phyloP scores from a whole-genome alignment of 2,329 filamentous ascomycete species.

The Scedosporium aurantiacum region DNA sequence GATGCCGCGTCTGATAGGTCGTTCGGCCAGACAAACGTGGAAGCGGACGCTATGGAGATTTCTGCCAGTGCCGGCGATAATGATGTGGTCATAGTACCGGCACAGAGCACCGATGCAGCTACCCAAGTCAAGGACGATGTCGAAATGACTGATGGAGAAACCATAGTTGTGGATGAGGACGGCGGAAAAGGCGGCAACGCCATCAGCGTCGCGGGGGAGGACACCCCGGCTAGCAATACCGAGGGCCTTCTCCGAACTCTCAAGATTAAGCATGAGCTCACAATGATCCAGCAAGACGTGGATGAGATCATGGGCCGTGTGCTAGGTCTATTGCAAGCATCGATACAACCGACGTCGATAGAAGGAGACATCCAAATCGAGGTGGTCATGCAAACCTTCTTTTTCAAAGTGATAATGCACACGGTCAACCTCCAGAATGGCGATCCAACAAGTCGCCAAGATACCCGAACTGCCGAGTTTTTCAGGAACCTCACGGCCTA shows the following conservation, averaged over 20 bases:
- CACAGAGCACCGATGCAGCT: background rate
- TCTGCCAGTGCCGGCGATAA: conserved; percentile 2
- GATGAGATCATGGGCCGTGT: conserved; percentile 92
- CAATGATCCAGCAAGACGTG: conserved; percentile 68
- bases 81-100: background rate
- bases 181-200: background rate
- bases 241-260: conserved; percentile 33
- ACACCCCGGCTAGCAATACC: background rate
- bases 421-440: conserved; percentile 36
- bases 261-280: conserved; percentile 17
- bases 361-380: conserved; percentile 66
- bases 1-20: conserved; percentile 2
- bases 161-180: background rate
- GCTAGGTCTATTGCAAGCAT: conserved; percentile 79
- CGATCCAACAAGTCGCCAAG: conserved; percentile 8
- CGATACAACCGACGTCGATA: conserved; percentile 60
- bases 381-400: conserved; percentile 61
- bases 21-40: background rate
- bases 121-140: background rate
- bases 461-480: conserved; percentile 24
- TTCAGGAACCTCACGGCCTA: conserved; percentile 54
- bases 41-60: background rate
- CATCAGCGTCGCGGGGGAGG: background rate
- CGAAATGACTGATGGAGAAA: conserved; percentile 1
- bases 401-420: conserved; percentile 50